A percentile compares a stretch with the other conserved stretches of the same genome.
Evolutionary conservation across 352 stramenopile species (phyloP).

Genomic region (Globisporangium ultimum): DNA sequence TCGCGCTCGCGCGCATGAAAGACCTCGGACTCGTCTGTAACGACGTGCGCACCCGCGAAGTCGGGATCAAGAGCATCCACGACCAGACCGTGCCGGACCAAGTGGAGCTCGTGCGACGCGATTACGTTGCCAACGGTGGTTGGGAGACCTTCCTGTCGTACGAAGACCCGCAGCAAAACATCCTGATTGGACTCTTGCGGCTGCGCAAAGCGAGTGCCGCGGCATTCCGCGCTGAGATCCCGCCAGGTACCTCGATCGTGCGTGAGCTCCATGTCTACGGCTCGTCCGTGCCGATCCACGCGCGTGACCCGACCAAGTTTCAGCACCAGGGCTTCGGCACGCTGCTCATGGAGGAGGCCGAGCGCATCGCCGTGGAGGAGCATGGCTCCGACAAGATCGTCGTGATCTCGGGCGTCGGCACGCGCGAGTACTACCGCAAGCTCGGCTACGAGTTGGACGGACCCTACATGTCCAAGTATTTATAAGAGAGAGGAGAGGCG

Average conservation of each 20-base stretch:
- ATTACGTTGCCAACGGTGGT: conserved; percentile 95
- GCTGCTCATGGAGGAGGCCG: conserved; percentile 96
- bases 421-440: conserved; percentile 96
- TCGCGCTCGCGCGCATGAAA: conserved; percentile 90
- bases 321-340: conserved; percentile 97
- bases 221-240: conserved; percentile 84
- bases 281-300: conserved; percentile 93
- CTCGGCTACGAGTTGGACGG: conserved; percentile 96
- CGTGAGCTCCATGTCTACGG: conserved; percentile 96
- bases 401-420: conserved; percentile 96
- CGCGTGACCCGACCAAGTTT: conserved; percentile 94
- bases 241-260: conserved; percentile 67
- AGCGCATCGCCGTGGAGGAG: conserved; percentile 94
- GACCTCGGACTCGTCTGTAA: conserved; percentile 92
- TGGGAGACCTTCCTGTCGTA: conserved; percentile 98
- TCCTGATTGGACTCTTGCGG: conserved; percentile 94
- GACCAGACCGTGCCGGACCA: conserved; percentile 91
- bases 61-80: conserved; percentile 97
- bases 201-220: conserved; percentile 85
- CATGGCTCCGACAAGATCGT: conserved; percentile 95
- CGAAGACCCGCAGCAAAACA: conserved; percentile 95
- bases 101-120: conserved; percentile 94
- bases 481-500: conserved; percentile 20
- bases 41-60: conserved; percentile 94
- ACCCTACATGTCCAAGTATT: conserved; percentile 96